Percentiles rank a stretch among this genome's conserved stretches.
Conservation (phyloP, 1,284 basidiomycete species). For the Taiwanofungus camphoratus region DNA sequence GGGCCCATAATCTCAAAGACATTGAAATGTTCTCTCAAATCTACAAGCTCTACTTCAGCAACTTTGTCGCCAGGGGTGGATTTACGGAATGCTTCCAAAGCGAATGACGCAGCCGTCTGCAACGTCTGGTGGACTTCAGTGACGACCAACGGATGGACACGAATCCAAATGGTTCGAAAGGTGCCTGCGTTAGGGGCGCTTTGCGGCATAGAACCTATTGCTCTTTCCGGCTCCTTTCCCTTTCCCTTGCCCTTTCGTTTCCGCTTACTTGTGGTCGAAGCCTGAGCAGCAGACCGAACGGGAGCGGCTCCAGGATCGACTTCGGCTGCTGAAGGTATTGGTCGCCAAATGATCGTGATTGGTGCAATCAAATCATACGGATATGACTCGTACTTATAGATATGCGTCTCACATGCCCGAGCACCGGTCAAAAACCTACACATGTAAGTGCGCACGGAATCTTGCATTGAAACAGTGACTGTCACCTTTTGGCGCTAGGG, state of each 20-base stretch:
- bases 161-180: constrained; percentile 61
- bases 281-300: background rate
- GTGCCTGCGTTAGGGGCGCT: constrained; percentile 8
- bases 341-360: constrained; percentile 69
- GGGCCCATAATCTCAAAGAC: constrained; percentile 86
- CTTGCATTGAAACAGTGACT: background rate
- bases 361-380: constrained; percentile 72
- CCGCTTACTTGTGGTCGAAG: constrained; percentile 7
- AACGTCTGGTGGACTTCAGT: constrained; percentile 50
- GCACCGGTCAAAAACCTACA: constrained; percentile 52
- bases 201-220: background rate
- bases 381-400: constrained; percentile 61
- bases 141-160: constrained; percentile 72
- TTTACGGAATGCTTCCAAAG: constrained; percentile 38
- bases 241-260: constrained; percentile 20
- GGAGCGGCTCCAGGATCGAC: background rate
- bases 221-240: constrained; percentile 17
- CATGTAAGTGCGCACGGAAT: background rate
- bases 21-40: constrained; percentile 67
- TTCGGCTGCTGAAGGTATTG: constrained; percentile 20
- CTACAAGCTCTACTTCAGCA: constrained; percentile 54
- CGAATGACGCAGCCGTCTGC: constrained; percentile 42
- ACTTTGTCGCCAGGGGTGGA: constrained; percentile 24
- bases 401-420: constrained; percentile 51
- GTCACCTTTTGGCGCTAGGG: constrained; percentile 53